phyloP scores from a whole-genome alignment of 139 green algal species.

The Chlorella sp. region DNA sequence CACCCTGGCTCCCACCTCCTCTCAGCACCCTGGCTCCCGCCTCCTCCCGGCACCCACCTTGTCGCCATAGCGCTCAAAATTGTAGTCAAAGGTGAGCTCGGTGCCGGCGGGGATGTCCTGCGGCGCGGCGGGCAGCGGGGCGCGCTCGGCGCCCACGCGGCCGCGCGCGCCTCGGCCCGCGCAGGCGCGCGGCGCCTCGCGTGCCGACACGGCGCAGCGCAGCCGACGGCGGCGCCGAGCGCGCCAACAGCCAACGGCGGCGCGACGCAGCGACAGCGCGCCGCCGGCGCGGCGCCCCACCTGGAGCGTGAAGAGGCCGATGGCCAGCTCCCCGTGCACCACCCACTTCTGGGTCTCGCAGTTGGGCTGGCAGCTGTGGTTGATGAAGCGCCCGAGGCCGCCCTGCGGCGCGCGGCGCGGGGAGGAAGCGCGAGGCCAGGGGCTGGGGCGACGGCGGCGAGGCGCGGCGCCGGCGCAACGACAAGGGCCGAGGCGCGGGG shows the following conservation, averaged over 20 bases:
- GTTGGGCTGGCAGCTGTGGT: conserved; percentile 98
- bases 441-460: background rate
- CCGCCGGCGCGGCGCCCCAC: too few species aligned
- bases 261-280: too few species aligned
- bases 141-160: too few species aligned
- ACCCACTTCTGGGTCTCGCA: conserved; percentile 99
- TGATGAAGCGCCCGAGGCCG: conserved; percentile 96
- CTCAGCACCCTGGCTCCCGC: too few species aligned
- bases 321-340: conserved; percentile 93
- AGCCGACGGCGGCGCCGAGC: too few species aligned
- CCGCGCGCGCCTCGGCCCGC: background rate
- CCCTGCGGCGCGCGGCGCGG: conserved; percentile 56
- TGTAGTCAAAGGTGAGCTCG: conserved; percentile 99
- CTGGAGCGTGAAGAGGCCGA: conserved; percentile 88
- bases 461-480: background rate
- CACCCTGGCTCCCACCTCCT: too few species aligned
- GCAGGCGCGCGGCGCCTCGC: background rate
- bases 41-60: conserved; percentile 56
- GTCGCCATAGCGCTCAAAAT: conserved; percentile 97
- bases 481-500: background rate
- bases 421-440: background rate
- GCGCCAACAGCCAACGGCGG: too few species aligned
- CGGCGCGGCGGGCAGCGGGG: background rate
- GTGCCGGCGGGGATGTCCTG: conserved; percentile 66
- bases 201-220: too few species aligned